Percentiles rank a stretch among this genome's conserved stretches.
These are phyloP conservation scores for Leishmania aethiopica DNA, from an alignment of 208 protist species.

Conservation along the genomic window DNA sequence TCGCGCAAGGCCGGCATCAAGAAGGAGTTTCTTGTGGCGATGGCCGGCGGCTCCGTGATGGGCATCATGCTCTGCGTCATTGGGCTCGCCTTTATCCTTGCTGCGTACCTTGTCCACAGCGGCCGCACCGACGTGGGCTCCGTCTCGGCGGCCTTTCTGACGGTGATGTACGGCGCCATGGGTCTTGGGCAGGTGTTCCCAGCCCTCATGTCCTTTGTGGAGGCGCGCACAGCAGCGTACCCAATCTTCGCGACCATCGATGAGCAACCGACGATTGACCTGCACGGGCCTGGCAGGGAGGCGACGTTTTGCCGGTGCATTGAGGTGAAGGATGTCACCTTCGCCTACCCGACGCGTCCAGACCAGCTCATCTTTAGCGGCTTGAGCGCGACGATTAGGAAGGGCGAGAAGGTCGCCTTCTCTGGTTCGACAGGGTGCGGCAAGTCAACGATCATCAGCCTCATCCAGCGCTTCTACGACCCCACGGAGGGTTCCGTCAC, in stretches of 20 bases:
- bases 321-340: constrained; percentile 64
- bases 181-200: constrained; percentile 68
- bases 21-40: constrained; percentile 54
- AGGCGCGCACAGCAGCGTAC: constrained; percentile 73
- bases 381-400: constrained; percentile 60
- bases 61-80: constrained; percentile 52
- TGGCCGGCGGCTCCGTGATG: constrained; percentile 43
- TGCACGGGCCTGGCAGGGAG: constrained; percentile 39
- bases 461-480: constrained; percentile 90
- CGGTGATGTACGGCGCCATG: constrained; percentile 66
- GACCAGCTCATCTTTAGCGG: constrained; percentile 66
- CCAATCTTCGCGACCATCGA: constrained; percentile 86
- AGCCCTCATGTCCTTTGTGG: constrained; percentile 54
- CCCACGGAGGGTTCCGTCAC: constrained; percentile 52
- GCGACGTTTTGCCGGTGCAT: constrained; percentile 45
- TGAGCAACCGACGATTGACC: constrained; percentile 60
- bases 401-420: constrained; percentile 81
- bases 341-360: constrained; percentile 83
- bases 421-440: constrained; percentile 80
- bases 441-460: constrained; percentile 78
- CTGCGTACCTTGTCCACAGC: constrained; percentile 63
- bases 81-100: constrained; percentile 63
- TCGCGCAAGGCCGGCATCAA: constrained; percentile 61
- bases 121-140: constrained; percentile 52
- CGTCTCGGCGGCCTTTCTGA: constrained; percentile 56